These are phyloP conservation scores for Fusarium coffeatum DNA, from an alignment of 2,329 filamentous ascomycete species.

Conservation along the genomic window DNA sequence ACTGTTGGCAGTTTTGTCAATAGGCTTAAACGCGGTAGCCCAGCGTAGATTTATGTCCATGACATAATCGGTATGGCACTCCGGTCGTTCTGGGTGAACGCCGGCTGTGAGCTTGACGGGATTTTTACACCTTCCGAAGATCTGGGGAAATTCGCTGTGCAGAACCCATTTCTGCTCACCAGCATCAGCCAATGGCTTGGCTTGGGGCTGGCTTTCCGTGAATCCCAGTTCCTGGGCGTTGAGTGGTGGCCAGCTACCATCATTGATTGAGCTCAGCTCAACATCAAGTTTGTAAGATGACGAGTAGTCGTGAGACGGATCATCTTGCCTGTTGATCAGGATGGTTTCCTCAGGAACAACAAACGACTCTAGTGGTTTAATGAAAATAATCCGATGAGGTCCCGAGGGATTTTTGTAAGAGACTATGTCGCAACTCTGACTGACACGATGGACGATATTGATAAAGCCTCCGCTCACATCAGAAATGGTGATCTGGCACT, in stretches of 20 bases:
- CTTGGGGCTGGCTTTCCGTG: slow-evolving; percentile 31
- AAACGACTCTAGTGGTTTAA: slow-evolving; percentile 63
- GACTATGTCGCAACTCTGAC: slow-evolving; percentile 64
- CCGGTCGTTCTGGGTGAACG: slow-evolving; percentile 40
- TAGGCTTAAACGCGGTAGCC: slow-evolving; percentile 55
- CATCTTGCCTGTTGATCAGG: slow-evolving; percentile 60
- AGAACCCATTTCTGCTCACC: slow-evolving; percentile 54
- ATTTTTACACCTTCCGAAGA: slow-evolving; percentile 57
- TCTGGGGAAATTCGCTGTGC: slow-evolving; percentile 55
- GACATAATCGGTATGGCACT: slow-evolving; percentile 56
- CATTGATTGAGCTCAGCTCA: slow-evolving; percentile 64
- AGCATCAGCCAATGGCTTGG: slow-evolving; percentile 33
- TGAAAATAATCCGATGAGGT: slow-evolving; percentile 59
- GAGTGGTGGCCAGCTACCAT: slow-evolving; percentile 64
- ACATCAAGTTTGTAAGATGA: slow-evolving; percentile 63
- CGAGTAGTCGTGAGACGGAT: slow-evolving; percentile 60
- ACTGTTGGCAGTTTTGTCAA: slow-evolving; percentile 57
- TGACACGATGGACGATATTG: slow-evolving; percentile 64
- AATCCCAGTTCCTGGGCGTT: slow-evolving; percentile 53
- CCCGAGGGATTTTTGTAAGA: slow-evolving; percentile 62
- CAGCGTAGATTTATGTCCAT: slow-evolving; percentile 63
- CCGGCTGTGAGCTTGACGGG: slow-evolving; percentile 47
- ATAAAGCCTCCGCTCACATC: slow-evolving; percentile 52
- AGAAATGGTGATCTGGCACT: slow-evolving; percentile 54
- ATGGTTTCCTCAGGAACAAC: slow-evolving; percentile 65